Base-by-base conservation (phyloP, 2,329 filamentous ascomycete genomes). In the Exophiala calicioides region DNA sequence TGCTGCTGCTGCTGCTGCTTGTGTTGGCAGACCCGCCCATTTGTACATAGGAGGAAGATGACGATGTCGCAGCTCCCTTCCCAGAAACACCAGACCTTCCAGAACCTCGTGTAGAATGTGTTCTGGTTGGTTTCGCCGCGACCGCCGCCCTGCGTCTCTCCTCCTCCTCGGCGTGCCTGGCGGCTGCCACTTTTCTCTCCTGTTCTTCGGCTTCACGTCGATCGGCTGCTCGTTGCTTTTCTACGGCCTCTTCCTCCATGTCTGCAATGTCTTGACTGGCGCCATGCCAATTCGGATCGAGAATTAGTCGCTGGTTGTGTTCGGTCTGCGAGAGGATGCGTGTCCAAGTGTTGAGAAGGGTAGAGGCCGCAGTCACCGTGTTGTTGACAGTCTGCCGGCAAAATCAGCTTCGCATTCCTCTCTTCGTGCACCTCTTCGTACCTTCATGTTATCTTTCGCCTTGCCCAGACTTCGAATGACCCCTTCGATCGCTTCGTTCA, bases 251-350 rank as follows among this genome's bases (percentile, higher is more conserved):
- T 43, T 83, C 84, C 67, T 97, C 91, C 45, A 90, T 80, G 51
- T 95, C 89, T n/a, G 81, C 77, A 29, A 95, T 69, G 68, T 98
- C 93, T 62, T 90, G 83, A 3, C 82, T 87, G 20, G 90, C 87
- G 46, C 93, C 93, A 63, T 91, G 85, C 90, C 91, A 98, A 48
- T 82, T 76, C 2, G 89, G 87, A 62, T 95, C 86, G 34, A 97
- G 77, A 33, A 98, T 85, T 39, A 98, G 75, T 18, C 93, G 84
- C 67, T 97, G 90, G 64, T 95, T 97, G 69, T 98, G 93, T 69
- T 98, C 93, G 3, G 93, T 96, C 68, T 98, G 93, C 5, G 89
- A 93, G 9, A 98, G 80, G 57, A 98, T 96, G 41, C 90, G 84
- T 6, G 90, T 95, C 91, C 91, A 98, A 12, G 90, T 95, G 60